A percentile compares a stretch with the other conserved stretches of the same genome.
These are phyloP conservation scores for barrel medic (Medicago truncatula) DNA, from an alignment of 306 rosid genomes.

Conservation along the genomic window DNA sequence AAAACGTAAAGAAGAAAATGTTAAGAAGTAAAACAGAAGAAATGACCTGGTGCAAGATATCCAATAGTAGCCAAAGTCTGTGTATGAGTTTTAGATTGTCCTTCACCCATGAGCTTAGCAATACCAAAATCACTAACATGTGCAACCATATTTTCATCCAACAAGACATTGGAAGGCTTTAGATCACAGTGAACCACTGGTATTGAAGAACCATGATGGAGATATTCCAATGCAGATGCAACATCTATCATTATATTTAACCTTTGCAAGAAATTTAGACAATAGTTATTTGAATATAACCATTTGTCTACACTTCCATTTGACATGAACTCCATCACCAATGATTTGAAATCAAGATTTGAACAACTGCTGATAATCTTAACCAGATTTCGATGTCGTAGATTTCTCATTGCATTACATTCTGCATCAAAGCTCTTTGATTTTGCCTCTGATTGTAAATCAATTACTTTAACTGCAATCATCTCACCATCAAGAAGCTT, in stretches of 20 bases:
- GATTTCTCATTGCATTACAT: slow-evolving; percentile 40
- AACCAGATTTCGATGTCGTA: slow-evolving; percentile 37
- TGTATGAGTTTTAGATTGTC: slow-evolving; percentile 35
- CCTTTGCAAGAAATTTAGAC: slow-evolving; percentile 4
- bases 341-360: slow-evolving; percentile 33
- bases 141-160: slow-evolving; percentile 38
- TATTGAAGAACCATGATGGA: slow-evolving; percentile 32
- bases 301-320: slow-evolving; percentile 33
- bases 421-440: neutral
- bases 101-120: slow-evolving; percentile 50
- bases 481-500: slow-evolving; percentile 24
- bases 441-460: neutral
- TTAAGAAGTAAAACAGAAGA: neutral
- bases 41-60: slow-evolving; percentile 54
- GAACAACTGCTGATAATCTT: neutral
- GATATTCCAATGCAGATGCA: slow-evolving; percentile 34
- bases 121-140: neutral
- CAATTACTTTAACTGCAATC: slow-evolving; percentile 41
- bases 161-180: slow-evolving; percentile 51
- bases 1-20: too few species aligned
- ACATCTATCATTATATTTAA: slow-evolving; percentile 32
- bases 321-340: too few species aligned
- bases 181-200: slow-evolving; percentile 50
- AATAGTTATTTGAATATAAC: slow-evolving; percentile 33
- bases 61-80: slow-evolving; percentile 54